These are phyloP conservation scores for Auriscalpium orientale DNA, from an alignment of 768 basidiomycete species.

Conservation along the genomic window DNA sequence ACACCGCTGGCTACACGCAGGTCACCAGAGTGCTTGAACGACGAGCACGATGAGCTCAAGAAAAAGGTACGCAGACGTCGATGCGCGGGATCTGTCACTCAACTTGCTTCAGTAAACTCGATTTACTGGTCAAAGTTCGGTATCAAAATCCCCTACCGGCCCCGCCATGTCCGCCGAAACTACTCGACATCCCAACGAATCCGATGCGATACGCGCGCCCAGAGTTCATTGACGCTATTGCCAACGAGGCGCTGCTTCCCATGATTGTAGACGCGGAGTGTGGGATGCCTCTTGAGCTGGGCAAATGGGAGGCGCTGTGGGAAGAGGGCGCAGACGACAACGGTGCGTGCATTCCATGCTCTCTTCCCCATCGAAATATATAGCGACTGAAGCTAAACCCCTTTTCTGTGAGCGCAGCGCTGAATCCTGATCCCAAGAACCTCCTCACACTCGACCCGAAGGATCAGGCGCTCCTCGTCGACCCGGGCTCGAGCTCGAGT, in stretches of 20 bases:
- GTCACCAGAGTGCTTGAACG: too few relatives aligned
- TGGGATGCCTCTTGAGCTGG: constrained; percentile 92
- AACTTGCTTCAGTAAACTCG: constrained; percentile 54
- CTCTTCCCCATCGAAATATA: background rate
- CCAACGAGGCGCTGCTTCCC: constrained; percentile 75
- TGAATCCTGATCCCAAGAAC: constrained; percentile 63
- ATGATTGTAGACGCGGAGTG: constrained; percentile 97
- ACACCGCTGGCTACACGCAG: background rate
- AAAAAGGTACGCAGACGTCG: constrained; percentile 35
- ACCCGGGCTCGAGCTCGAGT: constrained; percentile 39
- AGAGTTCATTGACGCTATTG: constrained; percentile 75
- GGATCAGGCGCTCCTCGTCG: constrained; percentile 70
- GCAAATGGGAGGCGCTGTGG: constrained; percentile 78
- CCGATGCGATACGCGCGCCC: constrained; percentile 82
- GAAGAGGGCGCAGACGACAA: constrained; percentile 68
- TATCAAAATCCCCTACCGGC: constrained; percentile 92
- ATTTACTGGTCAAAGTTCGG: constrained; percentile 87
- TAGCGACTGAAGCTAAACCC: background rate
- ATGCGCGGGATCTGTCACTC: background rate
- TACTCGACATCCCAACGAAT: constrained; percentile 87
- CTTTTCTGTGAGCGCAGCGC: constrained; percentile 19
- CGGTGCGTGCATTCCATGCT: constrained; percentile 31
- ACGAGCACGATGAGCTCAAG: constrained; percentile 34
- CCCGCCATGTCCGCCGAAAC: constrained; percentile 95
- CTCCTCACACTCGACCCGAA: constrained; percentile 61